Conservation (phyloP, 768 basidiomycete species). For the Cubamyces lactineus region DNA sequence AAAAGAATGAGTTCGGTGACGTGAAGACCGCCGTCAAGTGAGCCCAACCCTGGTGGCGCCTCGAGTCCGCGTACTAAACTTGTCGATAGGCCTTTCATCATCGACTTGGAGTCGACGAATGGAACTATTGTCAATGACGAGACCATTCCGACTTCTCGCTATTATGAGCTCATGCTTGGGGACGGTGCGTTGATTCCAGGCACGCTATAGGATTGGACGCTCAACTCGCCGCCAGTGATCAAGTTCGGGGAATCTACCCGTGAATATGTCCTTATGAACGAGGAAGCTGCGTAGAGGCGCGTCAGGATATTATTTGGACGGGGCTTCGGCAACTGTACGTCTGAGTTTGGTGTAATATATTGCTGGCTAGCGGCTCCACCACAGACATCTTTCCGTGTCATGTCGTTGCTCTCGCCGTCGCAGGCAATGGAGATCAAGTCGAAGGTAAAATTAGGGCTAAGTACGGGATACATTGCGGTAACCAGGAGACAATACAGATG, state of each 20-base stretch:
- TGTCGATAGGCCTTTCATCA: slow-evolving; percentile 81
- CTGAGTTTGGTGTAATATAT: slow-evolving; percentile 10
- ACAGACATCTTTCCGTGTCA: not conserved
- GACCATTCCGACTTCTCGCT: slow-evolving; percentile 82
- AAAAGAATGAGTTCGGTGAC: slow-evolving; percentile 86
- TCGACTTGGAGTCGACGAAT: slow-evolving; percentile 99
- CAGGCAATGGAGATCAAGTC: too few species aligned
- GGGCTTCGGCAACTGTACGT: slow-evolving; percentile 6
- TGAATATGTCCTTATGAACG: slow-evolving; percentile 87
- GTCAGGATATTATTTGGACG: not conserved
- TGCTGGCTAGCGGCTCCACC: not conserved
- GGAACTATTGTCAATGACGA: slow-evolving; percentile 90
- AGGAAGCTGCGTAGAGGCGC: slow-evolving; percentile 51
- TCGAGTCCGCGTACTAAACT: not conserved
- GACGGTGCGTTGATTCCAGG: slow-evolving; percentile 61
- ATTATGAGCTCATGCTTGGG: slow-evolving; percentile 76
- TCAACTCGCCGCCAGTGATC: slow-evolving; percentile 55
- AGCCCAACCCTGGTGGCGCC: slow-evolving; percentile 34
- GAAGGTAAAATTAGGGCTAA: not conserved
- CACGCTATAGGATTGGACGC: not conserved
- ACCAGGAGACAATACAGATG: not conserved
- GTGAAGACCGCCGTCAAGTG: slow-evolving; percentile 84
- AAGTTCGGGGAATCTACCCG: slow-evolving; percentile 82
- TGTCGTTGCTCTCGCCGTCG: not conserved
- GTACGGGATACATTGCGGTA: slow-evolving; percentile 5